phyloP scores from a whole-genome alignment of 371 early-diverging fungal genomes.

The Circinella minor region DNA sequence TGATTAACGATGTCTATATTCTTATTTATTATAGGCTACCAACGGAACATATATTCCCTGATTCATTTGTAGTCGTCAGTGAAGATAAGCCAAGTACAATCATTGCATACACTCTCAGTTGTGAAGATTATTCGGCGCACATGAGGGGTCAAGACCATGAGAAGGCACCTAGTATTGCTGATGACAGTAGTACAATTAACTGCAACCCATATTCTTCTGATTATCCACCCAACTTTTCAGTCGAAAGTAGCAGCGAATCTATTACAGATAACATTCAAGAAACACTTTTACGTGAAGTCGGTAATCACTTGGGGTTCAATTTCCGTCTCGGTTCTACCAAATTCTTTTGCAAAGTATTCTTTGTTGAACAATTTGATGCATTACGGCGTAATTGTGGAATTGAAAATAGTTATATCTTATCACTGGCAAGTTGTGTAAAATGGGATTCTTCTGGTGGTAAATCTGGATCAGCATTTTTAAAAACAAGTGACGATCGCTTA shows the following conservation, averaged over 20 bases:
- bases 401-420: conserved; percentile 83
- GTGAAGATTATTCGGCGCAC: conserved; percentile 52
- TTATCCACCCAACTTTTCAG: background rate
- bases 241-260: conserved; percentile 7
- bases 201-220: background rate
- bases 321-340: conserved; percentile 80
- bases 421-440: conserved; percentile 85
- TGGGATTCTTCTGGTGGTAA: conserved; percentile 94
- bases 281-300: conserved; percentile 67
- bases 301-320: conserved; percentile 74
- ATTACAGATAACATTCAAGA: conserved; percentile 51
- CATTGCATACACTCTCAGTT: conserved; percentile 84
- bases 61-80: conserved; percentile 84
- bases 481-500: conserved; percentile 92
- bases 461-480: conserved; percentile 91
- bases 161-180: background rate
- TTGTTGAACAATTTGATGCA: conserved; percentile 94
- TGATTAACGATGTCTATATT: background rate
- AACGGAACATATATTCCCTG: conserved; percentile 87
- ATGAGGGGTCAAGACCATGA: conserved; percentile 23
- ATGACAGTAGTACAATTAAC: background rate
- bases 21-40: conserved; percentile 45
- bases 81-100: conserved; percentile 96
- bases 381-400: conserved; percentile 86
- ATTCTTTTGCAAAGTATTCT: conserved; percentile 90